Evolutionary conservation across 495 filamentous ascomycete genomes (phyloP).

Genomic region (Aspergillus taichungensis): DNA sequence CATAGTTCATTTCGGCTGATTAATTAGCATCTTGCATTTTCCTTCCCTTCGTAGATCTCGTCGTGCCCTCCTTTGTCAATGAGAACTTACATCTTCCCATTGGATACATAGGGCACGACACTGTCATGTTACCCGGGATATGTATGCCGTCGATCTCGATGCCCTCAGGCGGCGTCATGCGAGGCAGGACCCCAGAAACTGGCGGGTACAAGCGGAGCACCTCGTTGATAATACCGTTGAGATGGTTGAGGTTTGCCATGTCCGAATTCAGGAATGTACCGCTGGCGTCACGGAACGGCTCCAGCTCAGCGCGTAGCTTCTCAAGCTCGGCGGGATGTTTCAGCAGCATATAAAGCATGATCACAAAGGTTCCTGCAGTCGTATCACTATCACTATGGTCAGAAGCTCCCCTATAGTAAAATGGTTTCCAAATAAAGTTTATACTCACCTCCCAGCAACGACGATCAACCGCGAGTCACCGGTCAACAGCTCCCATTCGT

Average conservation of each 20-base stretch:
- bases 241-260: conserved; percentile 22
- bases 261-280: conserved; percentile 13
- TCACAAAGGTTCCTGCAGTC: conserved; percentile 42
- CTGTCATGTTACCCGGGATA: conserved; percentile 34
- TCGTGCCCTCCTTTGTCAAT: too few species aligned
- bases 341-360: conserved; percentile 39
- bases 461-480: conserved; percentile 27
- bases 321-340: conserved; percentile 26
- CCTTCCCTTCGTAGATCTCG: too few species aligned
- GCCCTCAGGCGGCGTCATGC: conserved; percentile 38
- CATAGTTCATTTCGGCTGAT: too few species aligned
- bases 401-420: background rate
- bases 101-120: conserved; percentile 30
- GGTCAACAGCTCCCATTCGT: conserved; percentile 17
- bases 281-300: conserved; percentile 1
- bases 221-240: conserved; percentile 36
- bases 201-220: conserved; percentile 26
- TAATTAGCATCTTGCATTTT: too few species aligned
- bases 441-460: conserved; percentile 31
- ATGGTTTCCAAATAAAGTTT: too few species aligned
- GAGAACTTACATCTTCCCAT: conserved; percentile 21
- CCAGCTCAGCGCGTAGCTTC: conserved; percentile 16
- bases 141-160: conserved; percentile 33
- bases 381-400: conserved; percentile 39
- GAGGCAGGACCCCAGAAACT: conserved; percentile 17